Conservation (phyloP, 2,329 filamentous ascomycete species). For the Exutisphaerella laricina region DNA sequence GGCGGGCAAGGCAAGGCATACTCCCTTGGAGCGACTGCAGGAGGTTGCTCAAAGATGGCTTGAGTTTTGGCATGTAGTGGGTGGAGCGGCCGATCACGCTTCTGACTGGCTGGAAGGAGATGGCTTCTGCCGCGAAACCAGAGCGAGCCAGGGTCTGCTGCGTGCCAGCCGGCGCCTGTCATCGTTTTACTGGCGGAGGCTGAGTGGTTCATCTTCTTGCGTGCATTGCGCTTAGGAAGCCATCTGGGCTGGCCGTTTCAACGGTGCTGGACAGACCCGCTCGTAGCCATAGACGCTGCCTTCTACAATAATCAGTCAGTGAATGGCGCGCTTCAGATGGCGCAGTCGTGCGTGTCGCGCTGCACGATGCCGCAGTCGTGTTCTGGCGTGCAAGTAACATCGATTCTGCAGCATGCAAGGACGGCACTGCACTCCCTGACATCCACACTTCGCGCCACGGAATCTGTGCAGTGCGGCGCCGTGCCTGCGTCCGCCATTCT, state of each 20-base stretch:
- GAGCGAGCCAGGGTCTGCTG: conserved; percentile 9
- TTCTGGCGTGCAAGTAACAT: neutral
- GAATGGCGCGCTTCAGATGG: conserved; percentile 11
- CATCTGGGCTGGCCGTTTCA: conserved; percentile 13
- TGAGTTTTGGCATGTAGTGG: conserved; percentile 7
- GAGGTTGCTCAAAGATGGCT: conserved; percentile 13
- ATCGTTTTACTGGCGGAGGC: conserved; percentile 6
- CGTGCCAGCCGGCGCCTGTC: conserved; percentile 11
- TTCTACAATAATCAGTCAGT: conserved; percentile 4
- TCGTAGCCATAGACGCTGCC: conserved; percentile 16
- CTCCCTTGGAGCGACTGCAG: conserved; percentile 11
- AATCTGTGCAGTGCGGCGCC: conserved; percentile 9
- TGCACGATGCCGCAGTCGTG: neutral
- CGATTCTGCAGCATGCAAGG: conserved; percentile 4
- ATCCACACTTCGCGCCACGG: conserved; percentile 12
- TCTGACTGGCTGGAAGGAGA: conserved; percentile 14
- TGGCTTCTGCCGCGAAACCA: conserved; percentile 8
- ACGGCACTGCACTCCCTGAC: conserved; percentile 6
- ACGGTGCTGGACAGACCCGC: conserved; percentile 5
- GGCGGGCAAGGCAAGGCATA: conserved; percentile 13
- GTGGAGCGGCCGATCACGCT: conserved; percentile 2
- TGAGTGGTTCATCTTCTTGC: conserved; percentile 14
- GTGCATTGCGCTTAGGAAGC: conserved; percentile 14
- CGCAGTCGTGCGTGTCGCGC: conserved; percentile 9
- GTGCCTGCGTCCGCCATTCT: conserved; percentile 14